These are phyloP conservation scores for Kodamaea derodonti DNA, from an alignment of 1,139 yeast species.

Conservation along the genomic window DNA sequence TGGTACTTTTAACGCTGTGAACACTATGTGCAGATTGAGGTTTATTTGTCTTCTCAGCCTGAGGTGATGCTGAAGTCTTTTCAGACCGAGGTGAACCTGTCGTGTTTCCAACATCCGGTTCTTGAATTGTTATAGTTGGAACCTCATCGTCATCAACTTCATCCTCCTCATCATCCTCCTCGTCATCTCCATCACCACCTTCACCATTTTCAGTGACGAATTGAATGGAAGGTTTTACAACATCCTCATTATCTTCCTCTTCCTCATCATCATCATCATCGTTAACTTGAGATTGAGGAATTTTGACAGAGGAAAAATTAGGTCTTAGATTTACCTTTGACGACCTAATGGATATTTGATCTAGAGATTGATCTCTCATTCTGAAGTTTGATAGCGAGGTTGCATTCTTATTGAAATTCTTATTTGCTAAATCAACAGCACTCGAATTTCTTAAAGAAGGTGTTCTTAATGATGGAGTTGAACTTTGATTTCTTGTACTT, in stretches of 20 bases:
- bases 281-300: slow-evolving; percentile 68
- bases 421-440: background rate
- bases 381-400: slow-evolving; percentile 2
- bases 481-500: no score
- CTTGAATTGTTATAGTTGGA: slow-evolving; percentile 1
- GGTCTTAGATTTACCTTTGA: slow-evolving; percentile 49
- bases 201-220: slow-evolving; percentile 21
- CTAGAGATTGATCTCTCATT: slow-evolving; percentile 8
- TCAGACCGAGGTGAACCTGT: slow-evolving; percentile 3
- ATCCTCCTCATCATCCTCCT: slow-evolving; percentile 12
- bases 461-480: background rate
- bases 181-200: slow-evolving; percentile 11
- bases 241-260: slow-evolving; percentile 36
- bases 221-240: slow-evolving; percentile 26
- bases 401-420: background rate
- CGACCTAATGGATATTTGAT: slow-evolving; percentile 29
- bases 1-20: background rate
- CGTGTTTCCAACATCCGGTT: slow-evolving; percentile 1
- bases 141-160: slow-evolving; percentile 12
- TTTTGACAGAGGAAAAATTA: slow-evolving; percentile 72
- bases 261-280: slow-evolving; percentile 60
- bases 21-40: background rate
- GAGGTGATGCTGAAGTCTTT: slow-evolving; percentile 1
- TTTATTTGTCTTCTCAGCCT: background rate
- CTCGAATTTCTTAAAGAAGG: slow-evolving; percentile 5